phyloP scores from a whole-genome alignment of 2,329 filamentous ascomycete species.

The Cladosporium sphaerospermum region DNA sequence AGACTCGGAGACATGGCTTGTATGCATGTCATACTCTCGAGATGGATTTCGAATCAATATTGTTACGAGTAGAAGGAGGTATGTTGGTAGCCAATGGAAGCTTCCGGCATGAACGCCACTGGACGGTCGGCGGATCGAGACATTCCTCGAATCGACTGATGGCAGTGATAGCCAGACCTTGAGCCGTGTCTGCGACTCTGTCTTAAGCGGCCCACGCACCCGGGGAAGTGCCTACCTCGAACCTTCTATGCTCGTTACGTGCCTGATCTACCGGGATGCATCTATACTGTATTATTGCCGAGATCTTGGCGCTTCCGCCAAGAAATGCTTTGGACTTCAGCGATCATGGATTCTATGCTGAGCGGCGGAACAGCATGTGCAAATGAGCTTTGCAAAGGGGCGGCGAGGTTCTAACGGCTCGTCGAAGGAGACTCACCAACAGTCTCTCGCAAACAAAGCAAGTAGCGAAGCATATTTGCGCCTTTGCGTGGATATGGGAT shows the following conservation, averaged over 20 bases:
- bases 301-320: neutral
- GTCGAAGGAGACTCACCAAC: neutral
- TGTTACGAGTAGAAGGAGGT: neutral
- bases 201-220: neutral
- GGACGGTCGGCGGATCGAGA: neutral
- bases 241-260: neutral
- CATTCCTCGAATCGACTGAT: neutral
- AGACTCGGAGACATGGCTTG: neutral
- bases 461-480: neutral
- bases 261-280: neutral
- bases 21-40: neutral
- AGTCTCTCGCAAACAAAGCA: neutral
- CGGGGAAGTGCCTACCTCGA: neutral
- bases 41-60: neutral
- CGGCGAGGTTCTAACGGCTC: neutral
- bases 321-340: neutral
- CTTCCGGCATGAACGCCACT: neutral
- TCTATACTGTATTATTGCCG: neutral
- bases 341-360: neutral
- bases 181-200: neutral
- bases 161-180: neutral
- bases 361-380: neutral
- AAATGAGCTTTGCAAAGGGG: neutral
- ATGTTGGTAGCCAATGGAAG: neutral
- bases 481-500: neutral